Conservation (phyloP, 208 protist genomes). For the Acanthamoeba castellanii region DNA sequence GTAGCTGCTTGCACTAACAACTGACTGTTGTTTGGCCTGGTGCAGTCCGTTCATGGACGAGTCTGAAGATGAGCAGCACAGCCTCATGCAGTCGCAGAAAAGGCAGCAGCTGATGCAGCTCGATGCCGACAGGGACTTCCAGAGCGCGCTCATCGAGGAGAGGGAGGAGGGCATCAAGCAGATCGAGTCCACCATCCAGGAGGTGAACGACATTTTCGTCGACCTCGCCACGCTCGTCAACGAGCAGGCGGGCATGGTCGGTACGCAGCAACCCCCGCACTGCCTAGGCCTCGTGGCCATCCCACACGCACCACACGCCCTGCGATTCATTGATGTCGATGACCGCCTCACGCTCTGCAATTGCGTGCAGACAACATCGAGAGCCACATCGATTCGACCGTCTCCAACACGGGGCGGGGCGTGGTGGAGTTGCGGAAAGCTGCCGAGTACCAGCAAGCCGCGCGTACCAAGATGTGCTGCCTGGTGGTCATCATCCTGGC, state of each 20-base stretch:
- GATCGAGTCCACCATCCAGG: slow-evolving; percentile 62
- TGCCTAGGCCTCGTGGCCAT: no score
- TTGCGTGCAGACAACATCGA: slow-evolving; percentile 46
- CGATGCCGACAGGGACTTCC: slow-evolving; percentile 43
- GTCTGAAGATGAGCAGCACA: slow-evolving; percentile 23
- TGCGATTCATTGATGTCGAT: not conserved
- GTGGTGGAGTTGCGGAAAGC: slow-evolving; percentile 63
- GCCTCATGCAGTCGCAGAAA: slow-evolving; percentile 27
- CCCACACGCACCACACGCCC: not conserved
- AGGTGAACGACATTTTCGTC: slow-evolving; percentile 59
- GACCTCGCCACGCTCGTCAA: slow-evolving; percentile 60
- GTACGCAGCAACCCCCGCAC: not conserved
- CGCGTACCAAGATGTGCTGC: slow-evolving; percentile 51
- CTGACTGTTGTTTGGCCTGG: no score
- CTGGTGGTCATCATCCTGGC: slow-evolving; percentile 37
- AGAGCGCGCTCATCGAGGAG: slow-evolving; percentile 49
- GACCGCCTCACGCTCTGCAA: no score
- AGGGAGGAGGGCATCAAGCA: slow-evolving; percentile 44
- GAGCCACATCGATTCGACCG: slow-evolving; percentile 48
- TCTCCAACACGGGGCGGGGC: not conserved
- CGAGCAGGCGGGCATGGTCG: slow-evolving; percentile 38
- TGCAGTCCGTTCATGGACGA: slow-evolving; percentile 6
- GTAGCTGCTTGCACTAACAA: no score
- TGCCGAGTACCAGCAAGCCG: not conserved
- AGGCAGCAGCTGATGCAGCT: slow-evolving; percentile 62